Base-by-base conservation (phyloP, 352 stramenopile species). In the Globisporangium echinulatum region DNA sequence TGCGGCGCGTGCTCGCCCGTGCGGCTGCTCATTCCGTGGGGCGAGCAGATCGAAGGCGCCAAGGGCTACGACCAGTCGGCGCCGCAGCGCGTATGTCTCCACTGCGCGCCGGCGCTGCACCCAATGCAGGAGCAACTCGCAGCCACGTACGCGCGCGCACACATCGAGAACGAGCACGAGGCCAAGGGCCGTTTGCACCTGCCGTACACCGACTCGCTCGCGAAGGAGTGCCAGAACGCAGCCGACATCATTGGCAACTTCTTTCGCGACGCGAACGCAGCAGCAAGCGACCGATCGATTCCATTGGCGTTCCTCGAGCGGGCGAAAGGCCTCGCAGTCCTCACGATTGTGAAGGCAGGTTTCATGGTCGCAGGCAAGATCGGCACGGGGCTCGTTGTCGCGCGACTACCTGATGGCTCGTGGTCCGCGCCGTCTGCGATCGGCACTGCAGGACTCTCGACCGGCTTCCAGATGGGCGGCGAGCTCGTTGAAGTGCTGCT, bases 401-500 rank as follows among this genome's bases (percentile, higher is more conserved):
- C 79, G 7, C 62, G 77, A 5, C 61, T 90, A 0, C 42, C 52
- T 3, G 51, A 79, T 54, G 67, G 79, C 14, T 54, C 64, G 36
- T 96, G 87, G 87, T 87, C 72, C 36, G 75, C 85, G 8, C 87
- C 87, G 4, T 87, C 70, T 43, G 87, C 87, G 10, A 92, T 96
- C 66, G 83, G 83, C 39, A 78, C 83, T 1, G 71, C 68, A 5
- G 83, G 85, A 14, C 53, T 94, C 9, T 71, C 67, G 19, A 60
- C 54, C 75, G 83, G 85, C 68, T 77, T 72, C 7, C 53, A 94
- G 40, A 63, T 93, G 39, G 87, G 87, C 38, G 83, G 79, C 7
- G 82, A 94, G 66, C 58, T 94, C 17, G 84, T 77, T 0, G 85
- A 96, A 68, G 75, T 94, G 57, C 70, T 94, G 7, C 90, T 96